Percentiles rank a stretch among this genome's conserved stretches.
Evolutionary conservation across 129 eudicot species (phyloP).

Genomic region (Saussurea involucrata): DNA sequence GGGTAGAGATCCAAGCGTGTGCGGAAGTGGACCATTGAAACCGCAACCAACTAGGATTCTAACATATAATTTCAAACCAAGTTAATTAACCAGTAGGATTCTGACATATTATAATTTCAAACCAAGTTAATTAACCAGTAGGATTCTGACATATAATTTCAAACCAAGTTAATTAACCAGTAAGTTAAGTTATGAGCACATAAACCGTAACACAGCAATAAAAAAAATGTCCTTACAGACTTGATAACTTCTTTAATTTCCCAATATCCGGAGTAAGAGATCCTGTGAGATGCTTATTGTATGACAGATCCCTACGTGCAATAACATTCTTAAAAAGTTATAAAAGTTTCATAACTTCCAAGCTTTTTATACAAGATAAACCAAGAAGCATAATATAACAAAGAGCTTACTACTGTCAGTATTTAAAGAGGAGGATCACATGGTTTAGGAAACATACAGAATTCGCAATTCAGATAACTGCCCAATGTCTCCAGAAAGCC

Average conservation of each 20-base stretch:
- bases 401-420: neutral
- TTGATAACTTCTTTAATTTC: constrained; percentile 51
- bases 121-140: no score
- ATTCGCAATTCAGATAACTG: constrained; percentile 60
- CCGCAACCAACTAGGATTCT: constrained; percentile 86
- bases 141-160: no score
- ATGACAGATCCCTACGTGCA: constrained; percentile 75
- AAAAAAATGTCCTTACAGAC: constrained; percentile 54
- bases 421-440: neutral
- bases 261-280: constrained; percentile 79
- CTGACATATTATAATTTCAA: constrained; percentile 35
- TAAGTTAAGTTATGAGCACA: neutral
- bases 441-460: constrained; percentile 46
- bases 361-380: neutral
- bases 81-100: constrained; percentile 22
- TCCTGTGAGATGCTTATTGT: constrained; percentile 63
- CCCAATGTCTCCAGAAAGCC: constrained; percentile 59
- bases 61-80: constrained; percentile 25
- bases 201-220: neutral
- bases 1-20: constrained; percentile 60
- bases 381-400: no score
- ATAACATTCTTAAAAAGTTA: neutral
- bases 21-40: constrained; percentile 76
- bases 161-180: constrained; percentile 1
- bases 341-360: neutral